Conservation (phyloP, 1,139 yeast species). For the Blastobotrys elegans region DNA sequence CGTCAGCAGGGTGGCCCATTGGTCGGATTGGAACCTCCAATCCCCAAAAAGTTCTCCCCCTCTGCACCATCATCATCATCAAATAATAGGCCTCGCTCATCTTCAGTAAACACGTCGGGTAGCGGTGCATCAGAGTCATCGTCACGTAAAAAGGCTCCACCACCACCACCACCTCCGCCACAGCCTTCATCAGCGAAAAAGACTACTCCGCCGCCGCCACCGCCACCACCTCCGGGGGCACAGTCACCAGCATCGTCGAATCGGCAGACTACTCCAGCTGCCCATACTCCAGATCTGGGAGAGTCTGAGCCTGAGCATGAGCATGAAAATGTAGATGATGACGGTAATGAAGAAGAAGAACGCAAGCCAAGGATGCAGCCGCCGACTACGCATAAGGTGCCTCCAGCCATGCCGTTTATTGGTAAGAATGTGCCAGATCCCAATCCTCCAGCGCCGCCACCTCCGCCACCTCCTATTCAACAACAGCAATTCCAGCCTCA, state of each 20-base stretch:
- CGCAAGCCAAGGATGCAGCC: slow-evolving; percentile 23
- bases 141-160: slow-evolving; percentile 40
- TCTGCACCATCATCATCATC: slow-evolving; percentile 10
- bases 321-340: slow-evolving; percentile 13
- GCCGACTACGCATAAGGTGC: slow-evolving; percentile 37
- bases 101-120: slow-evolving; percentile 19
- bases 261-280: slow-evolving; percentile 12
- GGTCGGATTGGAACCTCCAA: slow-evolving; percentile 81
- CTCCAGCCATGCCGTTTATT: slow-evolving; percentile 33
- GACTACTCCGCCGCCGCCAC: slow-evolving; percentile 27
- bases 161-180: slow-evolving; percentile 40
- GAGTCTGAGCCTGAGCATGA: slow-evolving; percentile 14
- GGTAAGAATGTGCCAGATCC: slow-evolving; percentile 25
- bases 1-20: slow-evolving; percentile 76
- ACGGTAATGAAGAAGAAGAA: slow-evolving; percentile 23
- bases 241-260: slow-evolving; percentile 20
- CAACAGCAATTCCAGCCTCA: not conserved
- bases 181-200: slow-evolving; percentile 18
- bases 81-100: slow-evolving; percentile 17
- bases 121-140: slow-evolving; percentile 19
- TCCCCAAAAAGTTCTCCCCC: slow-evolving; percentile 54
- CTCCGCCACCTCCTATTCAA: slow-evolving; percentile 3
- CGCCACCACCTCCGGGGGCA: slow-evolving; percentile 29
- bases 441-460: slow-evolving; percentile 18
- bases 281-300: slow-evolving; percentile 21